Percentiles rank a stretch among this genome's conserved stretches.
phyloP scores from a whole-genome alignment of 305 asterid genomes.

The Solanum chacoense region DNA sequence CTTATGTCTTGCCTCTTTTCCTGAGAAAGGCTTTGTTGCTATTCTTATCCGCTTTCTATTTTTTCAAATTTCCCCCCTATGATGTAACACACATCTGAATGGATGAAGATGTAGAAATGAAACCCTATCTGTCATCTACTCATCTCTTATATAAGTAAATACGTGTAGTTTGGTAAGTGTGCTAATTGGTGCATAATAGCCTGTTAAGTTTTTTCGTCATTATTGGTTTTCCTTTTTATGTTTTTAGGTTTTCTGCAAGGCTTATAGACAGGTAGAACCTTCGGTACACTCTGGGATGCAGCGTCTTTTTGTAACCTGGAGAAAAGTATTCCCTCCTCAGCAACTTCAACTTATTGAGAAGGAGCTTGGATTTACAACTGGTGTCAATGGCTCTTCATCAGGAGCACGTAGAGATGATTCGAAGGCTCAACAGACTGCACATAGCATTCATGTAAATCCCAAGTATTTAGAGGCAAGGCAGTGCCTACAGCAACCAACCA shows the following conservation, averaged over 20 bases:
- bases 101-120: neutral
- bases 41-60: neutral
- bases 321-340: slow-evolving; percentile 76
- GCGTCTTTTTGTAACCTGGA: slow-evolving; percentile 97
- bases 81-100: neutral
- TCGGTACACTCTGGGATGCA: slow-evolving; percentile 74
- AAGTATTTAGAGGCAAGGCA: slow-evolving; percentile 91
- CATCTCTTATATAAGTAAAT: neutral
- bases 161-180: neutral
- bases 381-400: slow-evolving; percentile 51
- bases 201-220: neutral
- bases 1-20: neutral
- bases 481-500: slow-evolving; percentile 50
- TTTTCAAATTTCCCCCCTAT: neutral
- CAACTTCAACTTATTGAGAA: slow-evolving; percentile 72
- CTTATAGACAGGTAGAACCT: slow-evolving; percentile 82
- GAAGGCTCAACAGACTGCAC: slow-evolving; percentile 66
- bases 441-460: slow-evolving; percentile 91
- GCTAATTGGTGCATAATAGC: neutral
- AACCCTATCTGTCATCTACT: neutral
- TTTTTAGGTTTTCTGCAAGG: slow-evolving; percentile 84
- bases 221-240: slow-evolving; percentile 6
- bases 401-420: slow-evolving; percentile 46
- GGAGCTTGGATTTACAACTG: slow-evolving; percentile 72
- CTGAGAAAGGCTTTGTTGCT: neutral